Conservation (phyloP, 2,329 filamentous ascomycete genomes). For the Xylariales sp. region DNA sequence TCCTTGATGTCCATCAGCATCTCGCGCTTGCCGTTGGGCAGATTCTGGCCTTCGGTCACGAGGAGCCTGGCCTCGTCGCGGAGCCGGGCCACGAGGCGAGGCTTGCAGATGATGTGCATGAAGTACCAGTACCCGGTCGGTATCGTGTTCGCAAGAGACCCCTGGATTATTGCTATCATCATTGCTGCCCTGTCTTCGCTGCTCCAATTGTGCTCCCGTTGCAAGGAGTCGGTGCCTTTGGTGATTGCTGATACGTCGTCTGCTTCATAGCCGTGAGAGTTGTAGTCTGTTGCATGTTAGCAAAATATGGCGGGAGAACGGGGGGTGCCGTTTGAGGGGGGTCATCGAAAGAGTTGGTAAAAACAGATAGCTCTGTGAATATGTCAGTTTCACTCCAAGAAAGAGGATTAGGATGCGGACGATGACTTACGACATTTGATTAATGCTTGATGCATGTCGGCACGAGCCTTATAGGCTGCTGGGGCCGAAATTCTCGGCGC, state of each 20-base stretch:
- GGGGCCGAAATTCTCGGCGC: not conserved
- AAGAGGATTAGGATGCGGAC: not conserved
- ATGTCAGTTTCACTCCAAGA: too few species aligned
- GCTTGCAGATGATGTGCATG: constrained; percentile 22
- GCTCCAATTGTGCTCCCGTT: constrained; percentile 2
- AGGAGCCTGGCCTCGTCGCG: constrained; percentile 26
- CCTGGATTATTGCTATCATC: constrained; percentile 3
- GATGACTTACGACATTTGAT: constrained; percentile 6
- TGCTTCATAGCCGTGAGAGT: not conserved
- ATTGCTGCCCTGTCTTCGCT: constrained; percentile 1
- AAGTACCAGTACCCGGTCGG: constrained; percentile 34
- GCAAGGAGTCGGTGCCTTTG: not conserved
- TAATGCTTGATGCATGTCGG: constrained; percentile 3
- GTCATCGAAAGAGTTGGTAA: not conserved
- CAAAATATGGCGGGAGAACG: too few species aligned
- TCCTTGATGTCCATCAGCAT: constrained; percentile 30
- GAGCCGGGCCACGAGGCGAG: constrained; percentile 20
- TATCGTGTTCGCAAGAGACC: constrained; percentile 29
- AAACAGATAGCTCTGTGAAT: too few species aligned
- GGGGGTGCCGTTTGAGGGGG: too few species aligned
- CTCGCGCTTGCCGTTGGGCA: constrained; percentile 6
- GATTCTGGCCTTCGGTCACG: constrained; percentile 1
- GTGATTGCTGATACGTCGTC: not conserved
- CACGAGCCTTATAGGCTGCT: not conserved
- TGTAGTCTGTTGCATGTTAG: not conserved